A percentile compares a stretch with the other conserved stretches of the same genome.
Conservation (phyloP, 2,329 filamentous ascomycete genomes). For the Beauveria varroae region DNA sequence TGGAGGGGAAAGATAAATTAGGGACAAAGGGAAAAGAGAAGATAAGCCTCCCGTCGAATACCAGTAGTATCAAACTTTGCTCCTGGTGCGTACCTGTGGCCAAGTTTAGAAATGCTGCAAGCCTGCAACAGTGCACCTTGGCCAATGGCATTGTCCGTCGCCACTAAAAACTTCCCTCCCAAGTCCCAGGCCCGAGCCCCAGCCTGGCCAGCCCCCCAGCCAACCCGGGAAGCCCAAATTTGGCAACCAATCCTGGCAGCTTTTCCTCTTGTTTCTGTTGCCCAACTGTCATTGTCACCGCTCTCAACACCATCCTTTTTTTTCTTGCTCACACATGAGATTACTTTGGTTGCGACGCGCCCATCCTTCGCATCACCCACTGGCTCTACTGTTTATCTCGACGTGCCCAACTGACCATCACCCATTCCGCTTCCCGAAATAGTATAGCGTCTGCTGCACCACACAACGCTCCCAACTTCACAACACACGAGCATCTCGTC, state of each 20-base stretch:
- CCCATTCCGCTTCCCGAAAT: background rate
- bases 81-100: too few species aligned
- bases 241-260: background rate
- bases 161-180: too few species aligned
- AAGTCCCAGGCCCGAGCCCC: background rate
- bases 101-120: too few species aligned
- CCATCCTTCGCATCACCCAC: background rate
- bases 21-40: too few species aligned
- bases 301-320: background rate
- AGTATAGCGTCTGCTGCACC: slow-evolving; percentile 1
- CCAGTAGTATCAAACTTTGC: too few species aligned
- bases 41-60: too few species aligned
- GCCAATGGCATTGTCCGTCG: too few species aligned
- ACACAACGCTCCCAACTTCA: background rate
- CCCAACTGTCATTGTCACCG: background rate
- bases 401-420: background rate
- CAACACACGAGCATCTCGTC: slow-evolving; percentile 5
- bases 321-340: background rate
- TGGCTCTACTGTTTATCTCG: background rate
- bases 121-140: too few species aligned
- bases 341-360: background rate
- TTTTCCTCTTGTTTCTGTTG: slow-evolving; percentile 1
- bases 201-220: background rate
- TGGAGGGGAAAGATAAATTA: too few species aligned
- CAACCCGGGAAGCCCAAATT: background rate